Base-by-base conservation (phyloP, 352 stramenopile species). In the Pythium biforme region DNA sequence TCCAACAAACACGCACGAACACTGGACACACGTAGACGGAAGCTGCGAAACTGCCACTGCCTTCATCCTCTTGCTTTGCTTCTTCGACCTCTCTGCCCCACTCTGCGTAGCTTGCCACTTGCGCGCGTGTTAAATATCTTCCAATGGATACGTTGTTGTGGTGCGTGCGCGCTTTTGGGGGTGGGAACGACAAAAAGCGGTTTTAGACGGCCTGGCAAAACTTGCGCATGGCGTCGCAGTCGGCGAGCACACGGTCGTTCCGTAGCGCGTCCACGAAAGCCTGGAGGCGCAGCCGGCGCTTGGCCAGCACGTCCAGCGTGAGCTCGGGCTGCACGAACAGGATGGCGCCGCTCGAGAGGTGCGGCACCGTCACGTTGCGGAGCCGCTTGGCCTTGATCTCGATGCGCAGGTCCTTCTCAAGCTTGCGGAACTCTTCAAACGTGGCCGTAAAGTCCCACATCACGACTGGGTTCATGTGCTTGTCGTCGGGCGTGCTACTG, bases 391-490 rank as follows among this genome's bases (percentile, higher is more conserved):
- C 52, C 69, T 85, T 79, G 20, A 85, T 46, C 47, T 94, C 85
- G 55, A 76, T 73, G 60, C 84, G 88, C 20, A 94, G 55, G n/a
- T 77, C 74, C 29, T 73, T 77, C 54, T 91, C 78, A 40, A 94
- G 72, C 53, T 75, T 75, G 59, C 88, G 78, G 68, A 94, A 92
- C 34, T 94, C 85, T 27, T 76, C 68, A 66, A 92, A 92, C 1
- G 83, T 84, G 40, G 83, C 81, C 14, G 83, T 91, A 19, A 94
- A 40, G 47, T 94, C 85, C 85, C 85, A 94, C 85, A 94, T 92
- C 34, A 93, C 73, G 7, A 86, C 77, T 8, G 81, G 84, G 52
- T 93, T 93, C 80, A 93, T 88, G 73, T 91, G 83, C 64, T 94
- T 92, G 59, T 94, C 78, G 22, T 65, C 52, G 17, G 56, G 49